Evolutionary conservation across 2,329 filamentous ascomycete genomes (phyloP), one percentile per base, ranked within the genome.

Genomic region (Byssoonygena ceratinophila): DNA sequence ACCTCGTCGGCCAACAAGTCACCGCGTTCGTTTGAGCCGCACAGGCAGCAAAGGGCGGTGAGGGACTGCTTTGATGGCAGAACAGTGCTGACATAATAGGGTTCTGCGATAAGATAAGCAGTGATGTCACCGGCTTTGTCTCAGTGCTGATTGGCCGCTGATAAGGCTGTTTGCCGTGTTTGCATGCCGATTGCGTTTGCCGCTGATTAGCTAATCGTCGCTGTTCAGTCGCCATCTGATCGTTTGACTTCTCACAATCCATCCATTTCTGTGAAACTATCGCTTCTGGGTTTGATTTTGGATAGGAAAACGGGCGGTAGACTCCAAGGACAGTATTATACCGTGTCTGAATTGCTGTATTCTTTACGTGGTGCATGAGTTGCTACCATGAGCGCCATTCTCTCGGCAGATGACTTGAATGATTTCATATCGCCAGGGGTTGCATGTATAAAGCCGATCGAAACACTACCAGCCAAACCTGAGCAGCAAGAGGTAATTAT

Each of bases 361-460:
- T 22, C n/a, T 8, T 23, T 9, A 12, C 16, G 36, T 22, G 22
- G 32, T 32, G 27, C 31, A 16, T 7, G 1, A 25, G 12, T 37
- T 29, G 6, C 58, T 58, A 75, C 68, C 57, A 98, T 98, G 92
- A 95, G 89, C 67, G 92, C 92, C 57, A 98, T 98, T 64, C 84
- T 98, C 63, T 97, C 90, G 53, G 84, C 85, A 64, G 91, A 98
- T 74, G 90, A 96, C 68, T 77, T 98, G 56, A 98, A 98, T 76
- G 92, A 98, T 76, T 98, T 98, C 74, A 98, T 98, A 67, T 92
- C 87, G 53, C 92, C 92, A 12, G 90, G 91, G 57, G 90, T 98
- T 64, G 92, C 92, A 57, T 98, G 92, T 72, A 97, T 98, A 70
- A 97, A 98, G 66, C 92, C 92, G 25, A 79, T 98, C 66, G 92